Conservation (phyloP, 2,329 filamentous ascomycete genomes). For the Aaosphaeria pasadenensis region DNA sequence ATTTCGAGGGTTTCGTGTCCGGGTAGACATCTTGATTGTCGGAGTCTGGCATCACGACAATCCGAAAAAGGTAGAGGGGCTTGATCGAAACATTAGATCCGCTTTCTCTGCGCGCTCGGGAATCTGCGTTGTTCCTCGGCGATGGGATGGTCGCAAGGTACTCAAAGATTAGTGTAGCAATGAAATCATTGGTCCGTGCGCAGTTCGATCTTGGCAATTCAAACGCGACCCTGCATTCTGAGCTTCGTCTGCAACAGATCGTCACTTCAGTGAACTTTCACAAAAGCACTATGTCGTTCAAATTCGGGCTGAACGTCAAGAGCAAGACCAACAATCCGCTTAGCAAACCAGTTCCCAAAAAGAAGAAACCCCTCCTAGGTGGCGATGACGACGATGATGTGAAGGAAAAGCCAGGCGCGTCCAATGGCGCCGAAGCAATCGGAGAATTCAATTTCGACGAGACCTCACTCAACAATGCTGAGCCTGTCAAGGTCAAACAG, state of each 20-base stretch:
- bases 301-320: conserved; percentile 58
- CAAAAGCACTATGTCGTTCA: conserved; percentile 39
- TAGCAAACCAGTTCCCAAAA: conserved; percentile 20
- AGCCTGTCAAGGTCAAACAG: conserved; percentile 19
- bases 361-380: conserved; percentile 41
- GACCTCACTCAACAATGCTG: conserved; percentile 17
- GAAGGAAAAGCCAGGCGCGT: conserved; percentile 29
- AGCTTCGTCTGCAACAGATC: neutral
- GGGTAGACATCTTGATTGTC: neutral
- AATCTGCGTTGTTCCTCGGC: too few relatives aligned
- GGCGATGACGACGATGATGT: conserved; percentile 55
- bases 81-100: too few relatives aligned
- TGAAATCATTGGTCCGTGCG: neutral
- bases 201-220: conserved; percentile 2
- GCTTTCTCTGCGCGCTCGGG: too few relatives aligned
- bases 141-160: too few relatives aligned
- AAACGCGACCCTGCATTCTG: conserved; percentile 15
- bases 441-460: conserved; percentile 57
- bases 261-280: neutral
- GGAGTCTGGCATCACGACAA: too few relatives aligned
- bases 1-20: conserved; percentile 30
- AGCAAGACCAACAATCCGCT: conserved; percentile 48
- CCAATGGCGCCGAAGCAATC: conserved; percentile 53
- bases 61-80: too few relatives aligned
- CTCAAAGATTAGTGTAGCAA: neutral